Conservation (phyloP, 768 basidiomycete genomes). For the Agaricus sinodeliciosus region DNA sequence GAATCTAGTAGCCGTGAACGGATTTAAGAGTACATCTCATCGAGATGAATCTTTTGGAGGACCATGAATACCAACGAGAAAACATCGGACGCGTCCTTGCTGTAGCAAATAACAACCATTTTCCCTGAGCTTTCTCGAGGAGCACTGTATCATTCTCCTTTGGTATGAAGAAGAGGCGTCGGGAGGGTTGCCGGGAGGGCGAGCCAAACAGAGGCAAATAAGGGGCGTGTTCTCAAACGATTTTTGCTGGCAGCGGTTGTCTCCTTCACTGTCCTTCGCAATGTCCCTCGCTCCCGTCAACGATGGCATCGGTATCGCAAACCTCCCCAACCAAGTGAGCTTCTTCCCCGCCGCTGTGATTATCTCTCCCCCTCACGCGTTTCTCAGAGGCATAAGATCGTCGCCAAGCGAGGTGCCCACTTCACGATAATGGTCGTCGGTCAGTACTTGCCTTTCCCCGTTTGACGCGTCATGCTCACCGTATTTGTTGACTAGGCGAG, state of each 20-base stretch:
- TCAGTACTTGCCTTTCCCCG: slow-evolving; percentile 28
- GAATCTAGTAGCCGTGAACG: no score
- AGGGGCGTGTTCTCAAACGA: slow-evolving; percentile 26
- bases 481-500: slow-evolving; percentile 61
- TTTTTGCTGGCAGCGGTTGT: slow-evolving; percentile 24
- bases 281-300: slow-evolving; percentile 44
- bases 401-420: slow-evolving; percentile 94
- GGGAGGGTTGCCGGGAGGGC: neutral
- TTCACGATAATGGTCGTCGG: slow-evolving; percentile 99
- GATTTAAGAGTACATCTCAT: no score
- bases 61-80: no score
- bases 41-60: no score
- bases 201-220: slow-evolving; percentile 21
- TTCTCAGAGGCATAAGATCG: slow-evolving; percentile 93
- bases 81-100: no score
- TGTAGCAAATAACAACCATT: no score
- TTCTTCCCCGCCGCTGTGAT: neutral
- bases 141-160: no score
- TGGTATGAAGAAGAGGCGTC: no score
- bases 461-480: neutral
- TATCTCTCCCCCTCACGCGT: slow-evolving; percentile 20
- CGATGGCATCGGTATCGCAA: slow-evolving; percentile 91
- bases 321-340: slow-evolving; percentile 94
- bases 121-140: no score
- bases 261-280: slow-evolving; percentile 19